A percentile compares a stretch with the other conserved stretches of the same genome.
Evolutionary conservation across 1,139 yeast species (phyloP).

Genomic region (Taphrina betulina): DNA sequence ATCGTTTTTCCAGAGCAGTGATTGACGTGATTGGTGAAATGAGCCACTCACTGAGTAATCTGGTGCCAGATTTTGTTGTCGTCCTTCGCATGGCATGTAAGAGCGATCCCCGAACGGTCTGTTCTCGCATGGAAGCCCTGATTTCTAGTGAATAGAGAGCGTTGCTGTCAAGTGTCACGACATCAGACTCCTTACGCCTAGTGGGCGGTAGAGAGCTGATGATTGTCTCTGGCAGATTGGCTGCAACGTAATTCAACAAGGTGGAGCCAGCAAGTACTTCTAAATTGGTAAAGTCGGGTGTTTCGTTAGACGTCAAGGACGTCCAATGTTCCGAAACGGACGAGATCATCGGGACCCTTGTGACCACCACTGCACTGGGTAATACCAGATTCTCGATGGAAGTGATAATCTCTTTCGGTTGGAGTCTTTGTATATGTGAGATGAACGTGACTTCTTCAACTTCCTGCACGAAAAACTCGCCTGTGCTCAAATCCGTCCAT

Average conservation of each 20-base stretch:
- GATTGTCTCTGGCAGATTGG: conserved; percentile 55
- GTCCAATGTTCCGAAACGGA: conserved; percentile 15
- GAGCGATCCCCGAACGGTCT: conserved; percentile 65
- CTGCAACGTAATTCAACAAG: conserved; percentile 57
- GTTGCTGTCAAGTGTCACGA: conserved; percentile 76
- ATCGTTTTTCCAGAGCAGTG: conserved; percentile 59
- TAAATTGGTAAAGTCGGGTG: conserved; percentile 8
- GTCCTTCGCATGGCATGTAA: conserved; percentile 68
- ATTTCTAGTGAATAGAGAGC: conserved; percentile 82
- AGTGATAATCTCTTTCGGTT: conserved; percentile 65
- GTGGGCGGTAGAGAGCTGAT: conserved; percentile 56
- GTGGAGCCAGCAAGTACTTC: conserved; percentile 53
- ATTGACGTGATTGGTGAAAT: conserved; percentile 68
- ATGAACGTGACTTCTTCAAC: conserved; percentile 57
- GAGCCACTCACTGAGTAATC: conserved; percentile 76
- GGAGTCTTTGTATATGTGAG: conserved; percentile 62
- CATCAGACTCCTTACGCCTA: conserved; percentile 51
- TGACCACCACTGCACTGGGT: conserved; percentile 4
- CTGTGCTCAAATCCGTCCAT: conserved; percentile 89
- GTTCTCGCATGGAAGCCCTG: conserved; percentile 57
- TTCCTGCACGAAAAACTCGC: conserved; percentile 67
- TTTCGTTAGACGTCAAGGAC: background rate
- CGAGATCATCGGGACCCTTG: background rate
- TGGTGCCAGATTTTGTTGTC: conserved; percentile 74
- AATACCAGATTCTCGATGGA: conserved; percentile 40